phyloP scores from a whole-genome alignment of 2,329 filamentous ascomycete genomes.

The Calonectria pseudoreteaudii region DNA sequence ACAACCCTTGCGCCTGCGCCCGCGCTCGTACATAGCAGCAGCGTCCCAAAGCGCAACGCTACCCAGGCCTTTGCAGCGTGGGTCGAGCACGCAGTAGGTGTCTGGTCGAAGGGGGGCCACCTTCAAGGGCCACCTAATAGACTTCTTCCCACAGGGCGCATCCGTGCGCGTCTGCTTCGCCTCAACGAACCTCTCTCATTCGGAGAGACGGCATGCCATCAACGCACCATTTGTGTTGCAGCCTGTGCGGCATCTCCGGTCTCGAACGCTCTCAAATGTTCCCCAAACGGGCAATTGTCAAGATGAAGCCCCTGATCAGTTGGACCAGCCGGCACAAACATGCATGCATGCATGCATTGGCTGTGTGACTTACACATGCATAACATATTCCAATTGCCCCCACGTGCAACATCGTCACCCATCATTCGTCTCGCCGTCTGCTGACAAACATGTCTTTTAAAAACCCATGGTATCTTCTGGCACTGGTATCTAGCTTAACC shows the following conservation, averaged over 20 bases:
- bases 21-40: no score
- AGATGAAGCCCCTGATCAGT: background rate
- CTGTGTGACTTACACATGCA: background rate
- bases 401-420: background rate
- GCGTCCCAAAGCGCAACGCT: background rate
- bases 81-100: no score
- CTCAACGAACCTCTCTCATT: background rate
- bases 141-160: conserved; percentile 5
- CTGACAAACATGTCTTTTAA: background rate
- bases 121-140: conserved; percentile 14
- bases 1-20: background rate
- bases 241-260: background rate
- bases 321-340: background rate
- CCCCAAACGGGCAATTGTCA: background rate
- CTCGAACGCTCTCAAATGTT: background rate
- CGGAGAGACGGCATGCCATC: background rate
- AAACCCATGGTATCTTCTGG: background rate
- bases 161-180: conserved; percentile 7
- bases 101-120: no score
- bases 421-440: background rate
- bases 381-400: background rate
- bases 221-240: background rate
- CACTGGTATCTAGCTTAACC: conserved; percentile 21
- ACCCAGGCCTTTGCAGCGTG: no score
- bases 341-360: background rate